phyloP scores from a whole-genome alignment of 345 rosid species.

The Eutrema japonicum region DNA sequence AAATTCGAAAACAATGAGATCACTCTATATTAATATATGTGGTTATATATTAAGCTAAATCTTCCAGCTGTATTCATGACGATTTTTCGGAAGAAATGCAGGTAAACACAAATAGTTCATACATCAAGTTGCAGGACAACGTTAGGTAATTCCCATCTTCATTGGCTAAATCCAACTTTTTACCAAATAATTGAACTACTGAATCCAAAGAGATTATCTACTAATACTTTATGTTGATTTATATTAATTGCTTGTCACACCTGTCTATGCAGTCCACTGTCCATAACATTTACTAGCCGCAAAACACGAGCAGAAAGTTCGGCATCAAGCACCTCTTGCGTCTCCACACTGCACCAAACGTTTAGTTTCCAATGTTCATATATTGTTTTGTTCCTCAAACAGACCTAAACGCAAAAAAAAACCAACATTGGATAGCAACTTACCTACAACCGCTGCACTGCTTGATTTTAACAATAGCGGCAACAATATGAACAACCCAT shows the following conservation, averaged over 20 bases:
- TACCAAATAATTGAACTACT: conserved; percentile 15
- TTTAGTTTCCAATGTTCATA: conserved; percentile 28
- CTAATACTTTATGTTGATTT: conserved; percentile 1
- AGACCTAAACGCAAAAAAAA: conserved; percentile 26
- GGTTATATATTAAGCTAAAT: conserved; percentile 18
- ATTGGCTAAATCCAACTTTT: conserved; percentile 22
- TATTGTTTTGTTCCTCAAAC: conserved; percentile 29
- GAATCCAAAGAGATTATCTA: conserved; percentile 9
- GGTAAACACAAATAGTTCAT: conserved; percentile 14
- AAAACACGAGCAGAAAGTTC: conserved; percentile 99
- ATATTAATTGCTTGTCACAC: conserved; percentile 41
- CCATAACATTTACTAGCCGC: conserved; percentile 86
- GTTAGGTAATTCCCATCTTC: conserved; percentile 7
- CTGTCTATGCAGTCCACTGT: conserved; percentile 91
- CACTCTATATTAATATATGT: conserved; percentile 14
- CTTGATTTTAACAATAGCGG: conserved; percentile 87
- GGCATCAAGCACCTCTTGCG: conserved; percentile 97
- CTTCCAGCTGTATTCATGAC: conserved; percentile 15
- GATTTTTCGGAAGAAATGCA: conserved; percentile 3
- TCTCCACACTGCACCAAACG: conserved; percentile 71
- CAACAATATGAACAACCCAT: conserved; percentile 96
- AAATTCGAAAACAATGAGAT: neutral
- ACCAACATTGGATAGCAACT: conserved; percentile 20
- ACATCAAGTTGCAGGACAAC: conserved; percentile 22
- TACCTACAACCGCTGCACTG: conserved; percentile 94